Conservation (phyloP, 768 basidiomycete species). For the Sistotremastrum niveocremeum region DNA sequence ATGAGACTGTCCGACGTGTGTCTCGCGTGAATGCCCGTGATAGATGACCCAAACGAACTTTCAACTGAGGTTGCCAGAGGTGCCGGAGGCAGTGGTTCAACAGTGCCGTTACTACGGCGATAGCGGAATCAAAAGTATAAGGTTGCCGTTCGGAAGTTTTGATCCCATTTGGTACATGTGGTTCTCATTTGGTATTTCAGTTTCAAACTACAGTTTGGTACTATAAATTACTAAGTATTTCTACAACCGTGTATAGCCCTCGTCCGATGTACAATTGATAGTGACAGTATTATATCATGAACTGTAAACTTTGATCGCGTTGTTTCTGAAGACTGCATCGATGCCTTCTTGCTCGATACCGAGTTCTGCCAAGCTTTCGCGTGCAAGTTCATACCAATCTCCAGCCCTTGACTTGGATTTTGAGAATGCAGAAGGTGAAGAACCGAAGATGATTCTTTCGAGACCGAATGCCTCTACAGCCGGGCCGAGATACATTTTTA, state of each 20-base stretch:
- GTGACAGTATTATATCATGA: not conserved
- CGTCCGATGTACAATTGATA: too few relatives aligned
- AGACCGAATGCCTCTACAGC: constrained; percentile 79
- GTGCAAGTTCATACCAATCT: constrained; percentile 73
- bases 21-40: too few relatives aligned
- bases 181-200: not conserved
- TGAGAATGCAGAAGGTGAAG: constrained; percentile 46
- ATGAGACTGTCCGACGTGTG: too few relatives aligned
- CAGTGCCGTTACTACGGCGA: too few relatives aligned
- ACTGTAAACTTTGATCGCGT: constrained; percentile 31
- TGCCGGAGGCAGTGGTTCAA: too few relatives aligned
- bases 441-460: constrained; percentile 71
- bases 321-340: constrained; percentile 57
- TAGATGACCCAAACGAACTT: too few relatives aligned
- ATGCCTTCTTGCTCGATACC: constrained; percentile 66
- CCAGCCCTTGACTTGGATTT: constrained; percentile 35
- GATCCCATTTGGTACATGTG: not conserved
- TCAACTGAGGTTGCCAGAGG: too few relatives aligned
- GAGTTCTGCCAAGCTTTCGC: constrained; percentile 67
- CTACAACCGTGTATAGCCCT: not conserved
- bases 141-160: not conserved
- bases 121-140: too few relatives aligned
- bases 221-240: not conserved
- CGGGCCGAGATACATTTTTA: constrained; percentile 39
- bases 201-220: not conserved